A percentile compares a stretch with the other conserved stretches of the same genome.
phyloP scores from a whole-genome alignment of 176 grass and related monocot genomes.

The Alloteropsis semialata region DNA sequence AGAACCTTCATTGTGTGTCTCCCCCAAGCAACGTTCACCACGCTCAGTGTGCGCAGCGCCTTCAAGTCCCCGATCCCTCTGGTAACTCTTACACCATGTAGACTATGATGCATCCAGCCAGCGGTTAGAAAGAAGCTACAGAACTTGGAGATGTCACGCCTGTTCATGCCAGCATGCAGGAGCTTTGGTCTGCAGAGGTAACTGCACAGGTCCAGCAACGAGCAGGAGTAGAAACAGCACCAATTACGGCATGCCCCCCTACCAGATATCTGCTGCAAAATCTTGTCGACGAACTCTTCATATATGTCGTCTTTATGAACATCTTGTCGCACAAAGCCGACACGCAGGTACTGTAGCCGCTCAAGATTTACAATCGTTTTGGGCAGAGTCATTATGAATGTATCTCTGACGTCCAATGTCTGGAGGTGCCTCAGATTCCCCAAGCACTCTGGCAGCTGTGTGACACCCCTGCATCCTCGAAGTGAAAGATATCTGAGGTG shows the following conservation, averaged over 20 bases:
- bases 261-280: neutral
- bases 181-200: neutral
- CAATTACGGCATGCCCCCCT: neutral
- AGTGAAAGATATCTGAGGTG: conserved; percentile 22
- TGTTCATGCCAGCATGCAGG: neutral
- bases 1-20: neutral
- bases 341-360: neutral
- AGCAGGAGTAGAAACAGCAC: neutral
- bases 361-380: neutral
- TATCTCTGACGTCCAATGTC: neutral
- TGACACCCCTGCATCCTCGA: neutral
- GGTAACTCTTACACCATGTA: neutral
- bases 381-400: neutral
- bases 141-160: neutral
- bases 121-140: neutral
- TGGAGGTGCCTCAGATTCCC: neutral
- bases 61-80: neutral
- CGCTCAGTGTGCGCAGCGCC: neutral
- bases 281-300: neutral
- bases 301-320: neutral
- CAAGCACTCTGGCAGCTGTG: neutral
- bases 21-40: neutral
- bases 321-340: neutral
- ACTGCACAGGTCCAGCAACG: neutral
- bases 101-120: neutral